phyloP scores from a whole-genome alignment of 2,329 filamentous ascomycete species.

The Sodiomyces alkalinus region DNA sequence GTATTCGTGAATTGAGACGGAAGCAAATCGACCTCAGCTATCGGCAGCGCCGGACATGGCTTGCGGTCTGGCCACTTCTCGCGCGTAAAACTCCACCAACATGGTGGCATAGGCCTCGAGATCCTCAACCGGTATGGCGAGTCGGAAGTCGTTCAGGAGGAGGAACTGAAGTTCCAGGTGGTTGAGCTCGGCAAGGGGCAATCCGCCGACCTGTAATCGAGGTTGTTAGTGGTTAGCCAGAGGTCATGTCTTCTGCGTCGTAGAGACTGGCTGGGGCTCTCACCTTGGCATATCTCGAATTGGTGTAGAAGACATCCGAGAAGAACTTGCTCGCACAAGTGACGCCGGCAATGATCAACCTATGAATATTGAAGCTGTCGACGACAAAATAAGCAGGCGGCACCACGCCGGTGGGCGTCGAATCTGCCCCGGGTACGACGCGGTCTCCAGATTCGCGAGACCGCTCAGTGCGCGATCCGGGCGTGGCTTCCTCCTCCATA shows the following conservation, averaged over 20 bases:
- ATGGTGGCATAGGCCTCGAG: conserved; percentile 96
- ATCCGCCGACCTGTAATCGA: conserved; percentile 65
- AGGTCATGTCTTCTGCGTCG: too few relatives aligned
- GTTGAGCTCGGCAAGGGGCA: conserved; percentile 84
- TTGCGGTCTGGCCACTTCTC: conserved; percentile 56
- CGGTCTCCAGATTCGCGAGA: too few relatives aligned
- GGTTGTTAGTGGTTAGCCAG: too few relatives aligned
- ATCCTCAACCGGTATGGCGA: conserved; percentile 86
- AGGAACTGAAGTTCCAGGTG: conserved; percentile 94
- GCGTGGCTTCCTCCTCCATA: conserved; percentile 15
- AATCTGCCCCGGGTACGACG: conserved; percentile 2
- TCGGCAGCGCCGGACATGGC: conserved; percentile 4
- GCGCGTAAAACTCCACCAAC: conserved; percentile 93
- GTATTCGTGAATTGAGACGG: too few relatives aligned
- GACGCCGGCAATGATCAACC: conserved; percentile 88
- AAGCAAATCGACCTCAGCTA: conserved; percentile 3
- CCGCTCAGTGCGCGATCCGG: too few relatives aligned
- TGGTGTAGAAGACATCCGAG: conserved; percentile 96
- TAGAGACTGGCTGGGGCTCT: too few relatives aligned
- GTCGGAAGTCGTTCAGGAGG: conserved; percentile 85
- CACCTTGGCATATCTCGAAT: conserved; percentile 98
- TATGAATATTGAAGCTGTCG: conserved; percentile 97
- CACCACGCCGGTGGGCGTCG: conserved; percentile 8
- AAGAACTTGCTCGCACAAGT: conserved; percentile 99
- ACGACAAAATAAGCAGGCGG: conserved; percentile 68